Evolutionary conservation across 768 basidiomycete species (phyloP).

Genomic region (Rhizopogon roseolus): DNA sequence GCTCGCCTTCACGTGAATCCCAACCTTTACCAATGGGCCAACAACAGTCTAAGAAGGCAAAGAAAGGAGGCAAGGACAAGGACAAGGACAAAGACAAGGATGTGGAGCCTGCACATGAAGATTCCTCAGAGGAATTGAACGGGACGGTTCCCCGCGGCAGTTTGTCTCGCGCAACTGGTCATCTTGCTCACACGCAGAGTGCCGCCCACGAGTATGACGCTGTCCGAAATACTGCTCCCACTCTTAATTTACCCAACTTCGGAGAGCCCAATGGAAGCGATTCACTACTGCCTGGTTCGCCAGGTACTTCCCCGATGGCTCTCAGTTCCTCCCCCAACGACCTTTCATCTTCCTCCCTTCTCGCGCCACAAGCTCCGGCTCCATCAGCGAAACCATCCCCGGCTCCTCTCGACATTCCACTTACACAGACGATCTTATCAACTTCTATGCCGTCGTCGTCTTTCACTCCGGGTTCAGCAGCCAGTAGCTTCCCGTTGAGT

Average conservation of each 20-base stretch:
- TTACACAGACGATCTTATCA: slow-evolving; percentile 82
- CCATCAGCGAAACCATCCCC: slow-evolving; percentile 36
- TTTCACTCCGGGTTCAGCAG: slow-evolving; percentile 49
- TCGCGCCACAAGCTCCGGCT: slow-evolving; percentile 15
- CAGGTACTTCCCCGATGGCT: slow-evolving; percentile 29
- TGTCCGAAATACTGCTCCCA: slow-evolving; percentile 25
- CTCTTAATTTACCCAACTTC: slow-evolving; percentile 28
- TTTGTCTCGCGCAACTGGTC: slow-evolving; percentile 41
- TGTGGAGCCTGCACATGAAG: slow-evolving; percentile 42
- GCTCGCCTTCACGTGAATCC: slow-evolving; percentile 33
- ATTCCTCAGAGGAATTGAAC: slow-evolving; percentile 34
- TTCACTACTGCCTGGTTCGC: slow-evolving; percentile 27
- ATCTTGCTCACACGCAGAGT: slow-evolving; percentile 36
- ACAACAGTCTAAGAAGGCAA: slow-evolving; percentile 78
- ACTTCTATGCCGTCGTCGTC: slow-evolving; percentile 45
- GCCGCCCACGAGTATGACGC: slow-evolving; percentile 30
- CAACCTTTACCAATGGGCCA: slow-evolving; percentile 68
- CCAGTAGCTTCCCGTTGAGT: slow-evolving; percentile 32
- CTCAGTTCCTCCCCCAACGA: slow-evolving; percentile 33
- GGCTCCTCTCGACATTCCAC: slow-evolving; percentile 70
- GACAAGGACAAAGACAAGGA: slow-evolving; percentile 24
- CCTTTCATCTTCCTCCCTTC: slow-evolving; percentile 36
- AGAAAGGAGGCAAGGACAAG: slow-evolving; percentile 67
- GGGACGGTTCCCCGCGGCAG: slow-evolving; percentile 34
- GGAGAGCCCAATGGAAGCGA: slow-evolving; percentile 37